These are phyloP conservation scores for Cryptococcus hybrid DNA, from an alignment of 1,284 basidiomycete genomes.

Conservation along the genomic window DNA sequence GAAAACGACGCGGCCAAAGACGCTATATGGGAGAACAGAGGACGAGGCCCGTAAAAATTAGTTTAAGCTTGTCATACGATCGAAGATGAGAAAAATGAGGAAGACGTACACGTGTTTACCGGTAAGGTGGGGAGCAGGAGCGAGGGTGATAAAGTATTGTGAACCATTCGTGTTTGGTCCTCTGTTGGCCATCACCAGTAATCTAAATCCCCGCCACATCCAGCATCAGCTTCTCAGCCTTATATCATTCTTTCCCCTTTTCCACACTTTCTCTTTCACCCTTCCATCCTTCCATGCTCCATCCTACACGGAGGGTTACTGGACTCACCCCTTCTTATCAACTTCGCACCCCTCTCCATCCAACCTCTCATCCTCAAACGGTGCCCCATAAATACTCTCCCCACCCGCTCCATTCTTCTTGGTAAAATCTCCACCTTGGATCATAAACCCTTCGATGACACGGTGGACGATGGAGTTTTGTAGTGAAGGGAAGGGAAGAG, in stretches of 20 bases:
- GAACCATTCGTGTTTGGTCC: conserved; percentile 59
- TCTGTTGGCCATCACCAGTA: conserved; percentile 63
- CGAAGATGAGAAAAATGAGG: too few species aligned
- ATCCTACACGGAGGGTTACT: neutral
- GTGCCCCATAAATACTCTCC: conserved; percentile 49
- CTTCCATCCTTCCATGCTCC: neutral
- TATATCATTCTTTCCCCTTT: neutral
- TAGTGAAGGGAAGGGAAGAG: conserved; percentile 73
- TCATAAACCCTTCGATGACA: conserved; percentile 82
- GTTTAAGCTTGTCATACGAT: neutral
- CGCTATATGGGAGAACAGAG: conserved; percentile 18
- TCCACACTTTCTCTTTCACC: too few species aligned
- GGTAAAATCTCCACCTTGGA: conserved; percentile 70
- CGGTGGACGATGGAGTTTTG: conserved; percentile 76
- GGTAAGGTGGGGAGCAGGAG: conserved; percentile 48
- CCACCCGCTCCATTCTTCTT: conserved; percentile 56
- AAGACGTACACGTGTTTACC: conserved; percentile 53
- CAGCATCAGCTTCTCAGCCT: neutral
- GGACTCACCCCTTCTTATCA: conserved; percentile 47
- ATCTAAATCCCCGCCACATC: conserved; percentile 15
- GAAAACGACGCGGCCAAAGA: conserved; percentile 53
- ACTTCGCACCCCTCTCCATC: conserved; percentile 41
- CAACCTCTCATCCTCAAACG: conserved; percentile 48
- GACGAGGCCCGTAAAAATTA: neutral
- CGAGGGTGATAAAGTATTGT: conserved; percentile 53